Evolutionary conservation across 139 green algal genomes (phyloP).

Genomic region (Closterium sp.): DNA sequence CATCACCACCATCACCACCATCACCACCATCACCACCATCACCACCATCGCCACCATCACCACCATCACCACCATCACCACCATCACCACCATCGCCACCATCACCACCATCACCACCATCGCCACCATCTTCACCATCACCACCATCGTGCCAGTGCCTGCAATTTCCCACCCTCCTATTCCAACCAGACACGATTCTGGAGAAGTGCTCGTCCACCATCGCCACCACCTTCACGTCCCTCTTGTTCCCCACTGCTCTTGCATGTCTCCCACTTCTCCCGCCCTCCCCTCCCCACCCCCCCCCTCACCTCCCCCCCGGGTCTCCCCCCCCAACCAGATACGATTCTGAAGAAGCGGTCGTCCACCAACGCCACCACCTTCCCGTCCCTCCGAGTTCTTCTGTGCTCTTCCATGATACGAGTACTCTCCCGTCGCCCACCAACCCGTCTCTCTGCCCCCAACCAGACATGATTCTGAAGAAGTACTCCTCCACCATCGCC

Average conservation of each 20-base stretch:
- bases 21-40: not conserved
- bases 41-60: not conserved
- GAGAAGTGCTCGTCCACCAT: not conserved
- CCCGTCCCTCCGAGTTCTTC: too few species aligned
- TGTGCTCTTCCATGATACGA: too few species aligned
- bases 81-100: not conserved
- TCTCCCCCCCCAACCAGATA: not conserved
- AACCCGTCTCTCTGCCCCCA: too few species aligned
- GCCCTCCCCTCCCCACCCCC: not conserved
- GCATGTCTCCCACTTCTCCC: not conserved
- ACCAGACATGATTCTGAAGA: too few species aligned
- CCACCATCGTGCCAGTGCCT: not conserved
- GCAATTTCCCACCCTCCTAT: not conserved
- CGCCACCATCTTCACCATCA: not conserved
- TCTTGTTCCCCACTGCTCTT: not conserved
- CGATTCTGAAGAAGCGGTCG: not conserved
- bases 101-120: not conserved
- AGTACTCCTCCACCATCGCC: not conserved
- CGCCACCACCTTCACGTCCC: not conserved
- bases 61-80: not conserved
- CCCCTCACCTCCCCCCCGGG: not conserved
- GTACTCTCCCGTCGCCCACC: too few species aligned
- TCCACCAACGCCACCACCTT: too few species aligned
- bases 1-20: not conserved
- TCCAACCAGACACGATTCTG: too few species aligned